phyloP scores from a whole-genome alignment of 768 basidiomycete species.

The Botryobasidium botryosum region DNA sequence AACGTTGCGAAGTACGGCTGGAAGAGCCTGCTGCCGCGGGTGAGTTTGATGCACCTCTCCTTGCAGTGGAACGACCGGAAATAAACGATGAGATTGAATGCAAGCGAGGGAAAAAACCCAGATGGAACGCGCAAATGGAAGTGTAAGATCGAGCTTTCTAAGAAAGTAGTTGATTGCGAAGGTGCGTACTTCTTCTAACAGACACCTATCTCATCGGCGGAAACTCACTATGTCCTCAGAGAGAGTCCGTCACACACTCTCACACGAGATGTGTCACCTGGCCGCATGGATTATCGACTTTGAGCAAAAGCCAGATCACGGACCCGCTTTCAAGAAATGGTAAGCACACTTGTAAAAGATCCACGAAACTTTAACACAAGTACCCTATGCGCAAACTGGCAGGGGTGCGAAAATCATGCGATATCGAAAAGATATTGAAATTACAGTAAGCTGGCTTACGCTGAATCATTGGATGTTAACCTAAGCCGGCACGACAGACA shows the following conservation, averaged over 20 bases:
- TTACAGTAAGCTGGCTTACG: constrained; percentile 17
- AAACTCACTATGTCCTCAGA: constrained; percentile 11
- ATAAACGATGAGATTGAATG: not conserved
- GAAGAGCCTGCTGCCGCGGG: constrained; percentile 6
- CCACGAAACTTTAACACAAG: not conserved
- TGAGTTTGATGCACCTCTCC: not conserved
- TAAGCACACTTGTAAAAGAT: constrained; percentile 8
- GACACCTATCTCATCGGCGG: not conserved
- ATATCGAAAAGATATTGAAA: constrained; percentile 19
- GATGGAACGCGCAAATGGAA: not conserved
- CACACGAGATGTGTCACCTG: constrained; percentile 29
- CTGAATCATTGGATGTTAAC: constrained; percentile 2
- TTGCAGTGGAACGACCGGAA: not conserved
- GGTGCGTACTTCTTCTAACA: constrained; percentile 12
- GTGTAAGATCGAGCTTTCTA: constrained; percentile 20
- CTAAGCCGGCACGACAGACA: constrained; percentile 14
- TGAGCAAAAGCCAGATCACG: constrained; percentile 25
- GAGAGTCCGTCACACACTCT: constrained; percentile 24
- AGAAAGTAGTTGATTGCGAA: constrained; percentile 24
- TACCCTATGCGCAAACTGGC: not conserved
- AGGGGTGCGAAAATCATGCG: constrained; percentile 18
- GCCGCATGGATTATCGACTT: constrained; percentile 24
- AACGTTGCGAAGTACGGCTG: constrained; percentile 7
- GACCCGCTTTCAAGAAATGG: constrained; percentile 25
- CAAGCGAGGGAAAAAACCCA: not conserved